Conservation (phyloP, 139 green algal genomes). For the Coelastrella sp. region DNA sequence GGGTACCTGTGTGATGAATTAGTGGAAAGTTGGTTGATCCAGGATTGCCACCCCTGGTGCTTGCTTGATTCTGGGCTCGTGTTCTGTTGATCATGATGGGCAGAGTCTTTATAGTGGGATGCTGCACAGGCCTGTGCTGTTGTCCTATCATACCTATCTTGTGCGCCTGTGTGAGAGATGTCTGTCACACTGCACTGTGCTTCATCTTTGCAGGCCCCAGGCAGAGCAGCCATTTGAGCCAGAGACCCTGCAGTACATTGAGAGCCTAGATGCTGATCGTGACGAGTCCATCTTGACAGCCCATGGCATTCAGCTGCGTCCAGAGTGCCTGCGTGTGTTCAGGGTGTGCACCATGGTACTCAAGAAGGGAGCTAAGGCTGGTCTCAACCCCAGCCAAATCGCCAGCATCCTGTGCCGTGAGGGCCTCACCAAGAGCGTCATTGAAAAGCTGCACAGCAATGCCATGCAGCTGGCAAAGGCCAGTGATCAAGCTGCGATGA, state of each 20-base stretch:
- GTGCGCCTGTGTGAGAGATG: too few relatives aligned
- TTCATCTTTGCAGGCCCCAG: constrained; percentile 51
- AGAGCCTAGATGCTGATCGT: constrained; percentile 54
- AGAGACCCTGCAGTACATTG: constrained; percentile 63
- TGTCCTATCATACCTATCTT: neutral
- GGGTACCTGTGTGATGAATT: neutral
- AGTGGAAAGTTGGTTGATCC: too few relatives aligned
- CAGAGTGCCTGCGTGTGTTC: constrained; percentile 69
- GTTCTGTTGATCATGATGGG: too few relatives aligned
- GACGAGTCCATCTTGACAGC: constrained; percentile 61
- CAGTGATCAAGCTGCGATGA: neutral
- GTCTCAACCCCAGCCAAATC: constrained; percentile 63
- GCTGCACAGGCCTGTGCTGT: neutral
- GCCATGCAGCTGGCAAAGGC: constrained; percentile 31
- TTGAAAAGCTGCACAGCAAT: constrained; percentile 67
- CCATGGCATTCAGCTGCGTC: constrained; percentile 61
- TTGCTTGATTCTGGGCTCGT: too few relatives aligned
- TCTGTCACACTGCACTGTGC: neutral
- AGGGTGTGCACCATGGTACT: constrained; percentile 65
- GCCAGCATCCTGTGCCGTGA: constrained; percentile 62
- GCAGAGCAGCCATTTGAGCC: constrained; percentile 57
- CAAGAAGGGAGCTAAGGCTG: constrained; percentile 56
- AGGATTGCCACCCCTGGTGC: too few relatives aligned
- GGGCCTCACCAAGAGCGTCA: constrained; percentile 47
- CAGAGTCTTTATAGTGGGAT: too few relatives aligned